Base-by-base conservation (phyloP, 192 early-diverging fungal species). In the Umbelopsis sp. region DNA sequence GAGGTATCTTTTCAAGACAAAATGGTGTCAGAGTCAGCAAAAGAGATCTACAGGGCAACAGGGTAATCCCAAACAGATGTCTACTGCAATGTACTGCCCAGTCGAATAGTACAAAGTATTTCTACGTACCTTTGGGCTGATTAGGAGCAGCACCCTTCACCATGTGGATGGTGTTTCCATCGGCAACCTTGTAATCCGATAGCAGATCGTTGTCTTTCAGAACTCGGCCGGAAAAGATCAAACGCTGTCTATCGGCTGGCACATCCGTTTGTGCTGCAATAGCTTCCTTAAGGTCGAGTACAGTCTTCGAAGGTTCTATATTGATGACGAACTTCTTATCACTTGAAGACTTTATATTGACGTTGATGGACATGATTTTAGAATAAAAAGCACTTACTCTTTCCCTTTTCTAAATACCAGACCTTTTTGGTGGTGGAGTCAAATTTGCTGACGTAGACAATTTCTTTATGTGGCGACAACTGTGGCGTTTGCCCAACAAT, bases 221-320 rank as follows among this genome's bases (percentile, higher is more conserved):
- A 50, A 99, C 95, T 44, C 90, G 84, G 11, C 97, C 97, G 38
- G 96, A 89, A 77, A 90, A 99, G 71, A 99, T 99, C 50, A 99
- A 86, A 21, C 96, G 86, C 79, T 95, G 96, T 43, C 84, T 77
- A 16, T 85, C 86, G 20, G 84, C 86, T 3, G 92, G 87, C 8
- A 90, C 89, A 49, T 91, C 83, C 16, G 84, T 83, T 50, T 83
- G 70, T 26, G 82, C 81, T 12, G 91, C 86, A 68, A 97, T 91
- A 53, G 88, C 86, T 17, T 83, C 74, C 78, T 99, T 97, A 29
- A 97, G 84, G 22, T 88, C 83, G n/a, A 84, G 54, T 0, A 96
- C 93, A 0, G 89, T 92, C 69, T 84, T 81, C 14, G 84, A 80
- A 32, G 74, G 74, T 10, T 86, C 80, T 66, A 92, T 84, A 25